Base-by-base conservation (phyloP, 805 yeast genomes). In the Candida pseudoglaebosa region DNA sequence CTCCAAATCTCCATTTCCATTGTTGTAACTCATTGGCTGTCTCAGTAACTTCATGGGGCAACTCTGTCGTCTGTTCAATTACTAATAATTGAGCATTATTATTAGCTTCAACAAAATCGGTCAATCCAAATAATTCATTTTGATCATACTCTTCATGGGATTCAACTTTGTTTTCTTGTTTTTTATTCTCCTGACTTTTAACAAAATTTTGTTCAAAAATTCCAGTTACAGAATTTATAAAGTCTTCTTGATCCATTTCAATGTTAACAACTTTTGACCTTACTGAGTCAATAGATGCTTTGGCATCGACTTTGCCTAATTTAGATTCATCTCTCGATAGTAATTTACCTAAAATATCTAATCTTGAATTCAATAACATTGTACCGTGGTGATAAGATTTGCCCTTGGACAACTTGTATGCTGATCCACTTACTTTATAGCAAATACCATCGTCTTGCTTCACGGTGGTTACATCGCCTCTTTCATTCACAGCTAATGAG, bases 381-480 rank as follows among this genome's bases (percentile, higher is more conserved):
- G 99, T 93, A 0, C 97, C 99, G 63, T 93, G 99, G 56, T 93
- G 99, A 48, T 90, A 82, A 5, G 95, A 80, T 49, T 79, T 78
- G 0, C 93, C 90, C 35, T 75, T 73, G 4, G 95, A 81, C 22
- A 93, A 70, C 56, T 90, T 90, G 60, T 77, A 93, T 0, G 99
- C 97, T 5, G 95, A 85, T 0, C 99, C 99, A 49, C 95, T 84
- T 4, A 93, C 78, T 54, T 93, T 93, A 17, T 56, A 64, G 16
- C 42, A 39, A 6, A 49, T 43, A 1, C 60, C 64, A 12, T 52
- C 53, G 1, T 43, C 36, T 20, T 50, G 53, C 17, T 33, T 21
- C 5, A 38, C 51, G 13, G 78, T 74, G 7, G 80, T 70, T 20
- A 91, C 82, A 56, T 93, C 99, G 21, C 95, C 95, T 34, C 97